Conservation (phyloP, 305 asterid species). For the Striga hermonthica region DNA sequence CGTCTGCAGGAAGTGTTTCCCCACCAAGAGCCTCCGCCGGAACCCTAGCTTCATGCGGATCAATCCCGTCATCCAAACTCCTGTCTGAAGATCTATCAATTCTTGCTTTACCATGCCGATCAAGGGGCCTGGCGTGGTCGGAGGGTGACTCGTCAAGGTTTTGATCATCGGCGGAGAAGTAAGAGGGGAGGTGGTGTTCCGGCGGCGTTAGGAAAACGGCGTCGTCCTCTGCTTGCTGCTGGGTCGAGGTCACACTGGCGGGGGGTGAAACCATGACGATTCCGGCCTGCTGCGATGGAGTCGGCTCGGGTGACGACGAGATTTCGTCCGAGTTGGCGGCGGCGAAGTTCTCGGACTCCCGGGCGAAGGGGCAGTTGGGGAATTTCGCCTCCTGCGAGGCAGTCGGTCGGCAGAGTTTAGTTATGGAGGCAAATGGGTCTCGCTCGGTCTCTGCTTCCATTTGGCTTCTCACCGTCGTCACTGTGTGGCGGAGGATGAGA, state of each 20-base stretch:
- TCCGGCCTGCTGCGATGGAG: conserved; percentile 29
- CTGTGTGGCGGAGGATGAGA: neutral
- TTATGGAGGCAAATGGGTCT: conserved; percentile 34
- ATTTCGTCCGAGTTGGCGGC: conserved; percentile 29
- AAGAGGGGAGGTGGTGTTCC: conserved; percentile 38
- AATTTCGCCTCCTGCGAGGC: conserved; percentile 41
- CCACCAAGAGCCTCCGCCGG: conserved; percentile 24
- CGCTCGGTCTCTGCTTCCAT: conserved; percentile 33
- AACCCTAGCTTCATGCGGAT: conserved; percentile 33
- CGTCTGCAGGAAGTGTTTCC: conserved; percentile 29
- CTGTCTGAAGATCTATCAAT: conserved; percentile 28
- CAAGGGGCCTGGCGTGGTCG: neutral
- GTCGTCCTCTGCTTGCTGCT: conserved; percentile 26
- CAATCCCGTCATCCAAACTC: conserved; percentile 23
- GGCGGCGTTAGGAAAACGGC: conserved; percentile 48
- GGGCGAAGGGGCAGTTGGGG: conserved; percentile 33
- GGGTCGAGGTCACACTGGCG: conserved; percentile 26
- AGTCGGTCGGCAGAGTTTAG: conserved; percentile 31
- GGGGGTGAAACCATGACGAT: conserved; percentile 42
- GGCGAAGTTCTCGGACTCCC: conserved; percentile 33
- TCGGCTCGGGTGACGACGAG: conserved; percentile 31
- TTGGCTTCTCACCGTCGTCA: neutral
- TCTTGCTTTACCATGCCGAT: conserved; percentile 14
- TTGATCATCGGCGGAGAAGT: conserved; percentile 40
- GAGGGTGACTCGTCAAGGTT: conserved; percentile 20